These are phyloP conservation scores for Pyrenula aspistea DNA, from an alignment of 495 filamentous ascomycete genomes.

Conservation along the genomic window DNA sequence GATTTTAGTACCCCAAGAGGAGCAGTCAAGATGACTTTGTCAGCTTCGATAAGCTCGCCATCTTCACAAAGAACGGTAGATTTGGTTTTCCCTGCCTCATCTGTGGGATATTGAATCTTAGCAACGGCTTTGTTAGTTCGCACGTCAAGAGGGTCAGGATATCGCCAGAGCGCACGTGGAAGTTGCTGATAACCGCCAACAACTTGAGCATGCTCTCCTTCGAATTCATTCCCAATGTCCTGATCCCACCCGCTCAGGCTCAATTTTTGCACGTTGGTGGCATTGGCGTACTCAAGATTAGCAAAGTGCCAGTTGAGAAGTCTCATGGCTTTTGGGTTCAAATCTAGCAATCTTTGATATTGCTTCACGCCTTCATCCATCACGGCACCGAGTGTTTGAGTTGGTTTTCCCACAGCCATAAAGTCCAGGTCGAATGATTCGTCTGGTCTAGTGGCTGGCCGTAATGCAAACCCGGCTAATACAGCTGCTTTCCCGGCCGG, in stretches of 20 bases:
- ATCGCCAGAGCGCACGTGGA: constrained; percentile 64
- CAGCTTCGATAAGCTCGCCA: constrained; percentile 65
- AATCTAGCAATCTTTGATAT: constrained; percentile 70
- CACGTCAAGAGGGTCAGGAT: constrained; percentile 70
- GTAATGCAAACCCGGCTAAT: constrained; percentile 70
- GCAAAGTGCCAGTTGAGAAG: constrained; percentile 97
- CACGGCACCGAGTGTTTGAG: constrained; percentile 72
- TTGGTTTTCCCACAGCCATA: constrained; percentile 41
- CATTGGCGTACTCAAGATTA: constrained; percentile 96
- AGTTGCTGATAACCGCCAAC: constrained; percentile 88
- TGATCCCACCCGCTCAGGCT: constrained; percentile 93
- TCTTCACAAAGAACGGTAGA: constrained; percentile 66
- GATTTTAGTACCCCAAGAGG: constrained; percentile 86
- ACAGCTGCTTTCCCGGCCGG: constrained; percentile 59
- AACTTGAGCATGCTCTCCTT: constrained; percentile 84
- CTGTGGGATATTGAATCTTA: constrained; percentile 53
- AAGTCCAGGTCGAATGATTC: constrained; percentile 64
- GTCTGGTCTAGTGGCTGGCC: constrained; percentile 46
- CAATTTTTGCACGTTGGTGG: constrained; percentile 69
- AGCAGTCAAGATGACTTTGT: constrained; percentile 77
- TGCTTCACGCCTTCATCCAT: constrained; percentile 83
- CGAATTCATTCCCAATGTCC: constrained; percentile 94
- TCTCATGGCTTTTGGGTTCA: constrained; percentile 76
- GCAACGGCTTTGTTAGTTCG: constrained; percentile 56
- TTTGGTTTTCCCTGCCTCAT: constrained; percentile 18